phyloP scores from a whole-genome alignment of 2,329 filamentous ascomycete species.

The Triangularia verruculosa region DNA sequence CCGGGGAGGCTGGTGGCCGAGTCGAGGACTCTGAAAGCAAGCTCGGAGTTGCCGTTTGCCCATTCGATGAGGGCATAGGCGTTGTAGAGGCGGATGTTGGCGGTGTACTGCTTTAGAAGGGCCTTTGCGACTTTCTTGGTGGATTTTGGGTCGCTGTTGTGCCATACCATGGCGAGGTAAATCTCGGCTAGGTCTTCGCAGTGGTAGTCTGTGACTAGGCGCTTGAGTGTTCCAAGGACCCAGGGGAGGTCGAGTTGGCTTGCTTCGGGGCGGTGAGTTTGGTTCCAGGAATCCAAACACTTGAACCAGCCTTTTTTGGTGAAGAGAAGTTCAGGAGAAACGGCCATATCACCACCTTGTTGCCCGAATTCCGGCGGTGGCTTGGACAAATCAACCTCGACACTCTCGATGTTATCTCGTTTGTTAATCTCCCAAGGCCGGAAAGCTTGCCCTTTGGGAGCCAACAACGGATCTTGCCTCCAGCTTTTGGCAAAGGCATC shows the following conservation, averaged over 20 bases:
- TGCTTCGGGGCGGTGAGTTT: conserved; percentile 22
- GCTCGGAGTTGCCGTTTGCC: conserved; percentile 52
- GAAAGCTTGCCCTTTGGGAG: conserved; percentile 35
- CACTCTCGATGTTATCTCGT: neutral
- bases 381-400: conserved; percentile 14
- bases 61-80: conserved; percentile 73
- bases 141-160: conserved; percentile 46
- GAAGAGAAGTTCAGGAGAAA: conserved; percentile 55
- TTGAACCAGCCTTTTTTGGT: conserved; percentile 44
- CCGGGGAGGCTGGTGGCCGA: conserved; percentile 55
- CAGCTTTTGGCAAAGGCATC: conserved; percentile 33
- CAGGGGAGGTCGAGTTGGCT: conserved; percentile 43
- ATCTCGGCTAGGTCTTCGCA: conserved; percentile 63
- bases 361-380: conserved; percentile 32
- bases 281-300: conserved; percentile 34
- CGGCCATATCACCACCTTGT: conserved; percentile 30
- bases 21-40: conserved; percentile 62
- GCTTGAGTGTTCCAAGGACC: conserved; percentile 53
- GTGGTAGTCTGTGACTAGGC: conserved; percentile 47
- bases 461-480: conserved; percentile 52
- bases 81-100: conserved; percentile 69
- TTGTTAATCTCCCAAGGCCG: neutral
- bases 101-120: conserved; percentile 65
- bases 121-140: conserved; percentile 70
- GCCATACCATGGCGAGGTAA: conserved; percentile 63